Base-by-base conservation (phyloP, 192 early-diverging fungal genomes). In the Coemansia sp. region DNA sequence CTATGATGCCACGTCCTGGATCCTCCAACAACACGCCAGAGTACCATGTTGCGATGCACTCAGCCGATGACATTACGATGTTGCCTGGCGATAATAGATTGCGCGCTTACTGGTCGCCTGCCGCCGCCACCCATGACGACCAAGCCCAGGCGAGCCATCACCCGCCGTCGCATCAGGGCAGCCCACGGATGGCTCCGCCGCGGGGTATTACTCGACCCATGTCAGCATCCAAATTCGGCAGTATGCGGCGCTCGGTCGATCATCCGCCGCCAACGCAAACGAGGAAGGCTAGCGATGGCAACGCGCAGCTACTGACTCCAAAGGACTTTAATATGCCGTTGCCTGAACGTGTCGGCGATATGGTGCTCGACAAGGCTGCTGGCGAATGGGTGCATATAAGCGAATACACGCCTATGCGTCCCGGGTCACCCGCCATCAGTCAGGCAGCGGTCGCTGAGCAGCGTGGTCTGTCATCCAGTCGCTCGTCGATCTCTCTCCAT, bases 331-430 rank as follows among this genome's bases (percentile, higher is more conserved):
- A 68, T 55, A 70, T 36, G 24, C 75, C 72, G 22, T 36, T 82
- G 54, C 75, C 80, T 5, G 68, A 76, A 22, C 80, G 80, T 16
- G 55, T 82, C 22, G 80, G 80, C 65, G 72, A 82, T 43, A 82
- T 82, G 80, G 80, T 82, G 2, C 65, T 82, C 24, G 76, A 82
- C 43, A 68, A 66, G 66, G 69, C 61, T 27, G 49, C 76, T 15
- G 80, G 75, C 42, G 80, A 77, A 41, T 82, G 80, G 80, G 75
- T 82, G n/a, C 46, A 82, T 29, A 77, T 82, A 11, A 68, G 62
- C 68, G 80, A 82, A 33, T 72, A 67, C 24, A n/a, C 12, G 65
- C 71, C 69, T 1, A 66, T 54, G 63, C 60, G 43, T 18, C 42
- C 36, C 24, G 67, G 51, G 22, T 55, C 71, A 41, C 64, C 74